Evolutionary conservation across 2,329 filamentous ascomycete species (phyloP), one percentile per base, ranked within the genome.

Genomic region (Trichophyton equinum): DNA sequence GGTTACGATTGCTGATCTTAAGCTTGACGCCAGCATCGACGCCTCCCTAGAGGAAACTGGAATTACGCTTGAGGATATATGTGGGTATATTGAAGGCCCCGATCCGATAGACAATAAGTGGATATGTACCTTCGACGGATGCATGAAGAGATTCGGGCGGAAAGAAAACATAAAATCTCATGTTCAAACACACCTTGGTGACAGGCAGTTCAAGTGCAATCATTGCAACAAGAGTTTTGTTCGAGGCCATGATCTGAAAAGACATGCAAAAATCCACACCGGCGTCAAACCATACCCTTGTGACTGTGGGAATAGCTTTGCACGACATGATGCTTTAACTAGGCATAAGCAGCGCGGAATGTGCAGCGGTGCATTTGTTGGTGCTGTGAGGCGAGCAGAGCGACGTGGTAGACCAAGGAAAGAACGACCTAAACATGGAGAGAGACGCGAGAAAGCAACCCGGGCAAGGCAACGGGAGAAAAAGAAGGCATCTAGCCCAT

Each of bases 101-200:
- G 87, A 89, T 67, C 78, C 84, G 2, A 71, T 74, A n/a, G 87
- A 91, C 67, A 85, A 86, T 67, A 91, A 90, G 74, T 94, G 87
- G 86, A 78, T 85, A 5, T 94, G 88, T 71, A 75, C 83, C n/a
- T 91, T 77, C 67, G 78, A 89, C 7, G 85, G 85, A 30, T 99
- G 94, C 74, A 83, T 85, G 67, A 95, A 96, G 74, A 84, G 85
- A 59, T 97, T 99, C 71, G 92, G 91, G n/a, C 85, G 94, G 67
- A 95, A 96, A 73, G 94, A 99, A 74, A 97, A 99, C 76, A 96
- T 97, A 78, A 95, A 96, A 73, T 95, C 91, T 0, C 94, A 99
- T 73, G 89, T 99, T 13, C 94, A 99, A 75, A 99, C 94, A 2
- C 94, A 99, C 75, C 85, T 99, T 65, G 94, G 95, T 68, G 94